Conservation (phyloP, 2,329 filamentous ascomycete species). For the Bipolaris victoriae region DNA sequence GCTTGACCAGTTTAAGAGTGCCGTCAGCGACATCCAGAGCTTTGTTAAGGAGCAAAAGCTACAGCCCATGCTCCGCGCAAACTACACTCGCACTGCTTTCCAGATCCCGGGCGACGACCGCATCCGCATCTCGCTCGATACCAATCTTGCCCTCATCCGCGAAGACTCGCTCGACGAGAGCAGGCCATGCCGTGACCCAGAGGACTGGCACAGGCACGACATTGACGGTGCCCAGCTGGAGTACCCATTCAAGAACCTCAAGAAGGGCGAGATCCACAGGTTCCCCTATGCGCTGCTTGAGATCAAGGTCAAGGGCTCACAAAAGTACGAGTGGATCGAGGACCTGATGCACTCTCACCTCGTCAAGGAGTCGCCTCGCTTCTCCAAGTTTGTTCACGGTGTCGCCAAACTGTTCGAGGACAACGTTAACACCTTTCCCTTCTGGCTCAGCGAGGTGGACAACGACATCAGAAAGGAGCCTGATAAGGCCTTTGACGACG, state of each 20-base stretch:
- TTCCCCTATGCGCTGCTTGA: slow-evolving; percentile 93
- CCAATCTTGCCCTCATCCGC: slow-evolving; percentile 84
- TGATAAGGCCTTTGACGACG: slow-evolving; percentile 85
- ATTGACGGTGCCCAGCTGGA: slow-evolving; percentile 83
- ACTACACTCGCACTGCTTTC: slow-evolving; percentile 93
- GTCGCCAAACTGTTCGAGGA: slow-evolving; percentile 90
- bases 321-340: slow-evolving; percentile 82
- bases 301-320: slow-evolving; percentile 78
- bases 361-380: slow-evolving; percentile 84
- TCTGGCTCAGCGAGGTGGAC: slow-evolving; percentile 92
- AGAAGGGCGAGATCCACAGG: slow-evolving; percentile 86
- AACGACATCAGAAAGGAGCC: slow-evolving; percentile 94
- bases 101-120: slow-evolving; percentile 93
- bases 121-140: slow-evolving; percentile 91
- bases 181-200: slow-evolving; percentile 85
- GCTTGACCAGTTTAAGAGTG: slow-evolving; percentile 71
- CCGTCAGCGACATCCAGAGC: slow-evolving; percentile 76
- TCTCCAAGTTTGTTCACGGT: slow-evolving; percentile 97
- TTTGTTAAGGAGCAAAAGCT: slow-evolving; percentile 80
- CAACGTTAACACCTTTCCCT: slow-evolving; percentile 92
- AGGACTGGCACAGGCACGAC: slow-evolving; percentile 88
- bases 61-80: slow-evolving; percentile 85
- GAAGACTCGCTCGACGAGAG: slow-evolving; percentile 76
- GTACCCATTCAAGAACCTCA: slow-evolving; percentile 85
- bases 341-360: slow-evolving; percentile 93